Evolutionary conservation across 2,329 filamentous ascomycete species (phyloP).

Genomic region (Magnaporthales sp.): DNA sequence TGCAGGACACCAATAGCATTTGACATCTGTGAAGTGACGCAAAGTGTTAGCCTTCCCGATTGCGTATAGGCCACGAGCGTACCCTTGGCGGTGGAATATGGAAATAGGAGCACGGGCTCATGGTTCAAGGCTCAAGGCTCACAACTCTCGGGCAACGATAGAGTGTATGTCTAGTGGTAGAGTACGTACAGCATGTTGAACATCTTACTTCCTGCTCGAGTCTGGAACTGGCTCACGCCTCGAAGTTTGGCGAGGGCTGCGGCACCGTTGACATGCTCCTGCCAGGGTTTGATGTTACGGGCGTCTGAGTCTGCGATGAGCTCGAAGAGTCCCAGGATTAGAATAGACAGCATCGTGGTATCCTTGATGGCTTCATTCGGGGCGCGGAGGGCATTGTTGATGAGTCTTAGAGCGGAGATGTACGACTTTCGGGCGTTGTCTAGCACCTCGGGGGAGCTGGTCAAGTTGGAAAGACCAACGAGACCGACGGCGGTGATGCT

Average conservation of each 20-base stretch:
- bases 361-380: conserved; percentile 34
- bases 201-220: conserved; percentile 37
- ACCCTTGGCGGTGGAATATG: background rate
- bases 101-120: background rate
- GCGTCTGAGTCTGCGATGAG: conserved; percentile 38
- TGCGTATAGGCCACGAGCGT: background rate
- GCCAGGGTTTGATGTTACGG: conserved; percentile 40
- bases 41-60: background rate
- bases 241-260: conserved; percentile 40
- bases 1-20: conserved; percentile 41
- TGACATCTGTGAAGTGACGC: conserved; percentile 21
- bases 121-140: no score
- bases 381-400: conserved; percentile 38
- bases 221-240: conserved; percentile 36
- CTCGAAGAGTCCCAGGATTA: conserved; percentile 47
- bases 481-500: conserved; percentile 48
- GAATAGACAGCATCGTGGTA: conserved; percentile 42
- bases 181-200: conserved; percentile 36
- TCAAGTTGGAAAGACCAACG: conserved; percentile 39
- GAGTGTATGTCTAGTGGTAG: background rate
- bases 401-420: conserved; percentile 39
- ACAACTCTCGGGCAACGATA: background rate
- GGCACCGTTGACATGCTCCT: conserved; percentile 44
- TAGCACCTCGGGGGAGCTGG: conserved; percentile 30
- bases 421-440: conserved; percentile 41